Evolutionary conservation across 2,329 filamentous ascomycete genomes (phyloP).

Genomic region (Botrytis elliptica): DNA sequence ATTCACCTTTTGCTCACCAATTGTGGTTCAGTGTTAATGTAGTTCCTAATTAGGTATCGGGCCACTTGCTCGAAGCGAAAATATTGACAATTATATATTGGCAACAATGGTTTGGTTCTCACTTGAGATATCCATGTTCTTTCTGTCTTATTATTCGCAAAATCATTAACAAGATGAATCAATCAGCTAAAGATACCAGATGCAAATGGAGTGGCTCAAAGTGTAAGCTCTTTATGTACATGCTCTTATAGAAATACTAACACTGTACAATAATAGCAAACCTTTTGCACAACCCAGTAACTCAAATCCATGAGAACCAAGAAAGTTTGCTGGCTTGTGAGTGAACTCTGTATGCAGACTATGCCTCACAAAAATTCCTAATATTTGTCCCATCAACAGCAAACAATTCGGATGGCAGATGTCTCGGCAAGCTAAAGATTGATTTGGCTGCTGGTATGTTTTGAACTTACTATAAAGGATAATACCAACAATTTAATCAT

Average conservation of each 20-base stretch:
- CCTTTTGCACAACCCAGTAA: neutral
- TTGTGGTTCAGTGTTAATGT: neutral
- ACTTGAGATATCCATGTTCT: neutral
- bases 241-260: neutral
- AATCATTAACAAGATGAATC: neutral
- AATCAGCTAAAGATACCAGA: neutral
- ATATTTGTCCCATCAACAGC: slow-evolving; percentile 5
- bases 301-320: neutral
- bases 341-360: neutral
- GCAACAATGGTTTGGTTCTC: neutral
- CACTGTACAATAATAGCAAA: neutral
- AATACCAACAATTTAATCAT: neutral
- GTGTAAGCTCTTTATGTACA: neutral
- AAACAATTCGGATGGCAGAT: neutral
- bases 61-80: neutral
- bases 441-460: slow-evolving; percentile 11
- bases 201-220: neutral
- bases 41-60: neutral
- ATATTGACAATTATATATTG: neutral
- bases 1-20: slow-evolving; percentile 6
- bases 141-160: neutral
- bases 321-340: neutral
- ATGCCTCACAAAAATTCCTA: slow-evolving; percentile 2
- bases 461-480: neutral
- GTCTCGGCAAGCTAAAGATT: slow-evolving; percentile 4